A percentile compares a stretch with the other conserved stretches of the same genome.
phyloP scores from a whole-genome alignment of 805 yeast species.

The Maudiozyma turicensis region DNA sequence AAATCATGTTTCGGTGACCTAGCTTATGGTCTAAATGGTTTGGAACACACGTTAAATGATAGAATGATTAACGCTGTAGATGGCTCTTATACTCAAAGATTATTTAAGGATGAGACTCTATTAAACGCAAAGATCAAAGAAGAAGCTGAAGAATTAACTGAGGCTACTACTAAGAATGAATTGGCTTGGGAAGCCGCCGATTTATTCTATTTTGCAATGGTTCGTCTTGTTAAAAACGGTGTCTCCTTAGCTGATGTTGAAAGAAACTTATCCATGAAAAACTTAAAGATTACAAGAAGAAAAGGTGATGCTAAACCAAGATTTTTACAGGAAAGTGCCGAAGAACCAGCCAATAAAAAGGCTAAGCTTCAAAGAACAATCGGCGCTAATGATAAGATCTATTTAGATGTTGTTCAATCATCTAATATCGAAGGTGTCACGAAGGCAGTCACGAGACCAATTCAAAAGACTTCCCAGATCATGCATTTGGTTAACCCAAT shows the following conservation, averaged over 20 bases:
- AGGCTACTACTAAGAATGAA: conserved; percentile 59
- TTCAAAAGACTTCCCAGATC: conserved; percentile 84
- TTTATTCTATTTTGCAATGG: conserved; percentile 63
- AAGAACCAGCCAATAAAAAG: conserved; percentile 11
- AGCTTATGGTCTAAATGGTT: conserved; percentile 44
- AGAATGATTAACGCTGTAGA: conserved; percentile 64
- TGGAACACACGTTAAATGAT: conserved; percentile 56
- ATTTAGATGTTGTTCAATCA: conserved; percentile 20
- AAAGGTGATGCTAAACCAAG: conserved; percentile 92
- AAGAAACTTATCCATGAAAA: conserved; percentile 71
- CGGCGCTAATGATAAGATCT: conserved; percentile 10
- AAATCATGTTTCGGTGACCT: conserved; percentile 76
- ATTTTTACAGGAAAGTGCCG: conserved; percentile 33
- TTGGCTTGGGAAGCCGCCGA: conserved; percentile 98
- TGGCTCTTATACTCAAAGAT: conserved; percentile 89
- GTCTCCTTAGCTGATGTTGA: conserved; percentile 77
- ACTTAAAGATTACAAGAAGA: conserved; percentile 81
- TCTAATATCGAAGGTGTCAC: conserved; percentile 35
- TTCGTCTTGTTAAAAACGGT: conserved; percentile 67
- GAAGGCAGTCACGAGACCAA: conserved; percentile 80
- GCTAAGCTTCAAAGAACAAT: conserved; percentile 11
- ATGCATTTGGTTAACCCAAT: conserved; percentile 91
- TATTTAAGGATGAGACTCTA: conserved; percentile 68
- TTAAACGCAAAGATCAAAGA: conserved; percentile 84
- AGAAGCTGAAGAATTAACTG: conserved; percentile 92